These are phyloP conservation scores for Diplodia sapinea DNA, from an alignment of 2,329 filamentous ascomycete genomes.

Conservation along the genomic window DNA sequence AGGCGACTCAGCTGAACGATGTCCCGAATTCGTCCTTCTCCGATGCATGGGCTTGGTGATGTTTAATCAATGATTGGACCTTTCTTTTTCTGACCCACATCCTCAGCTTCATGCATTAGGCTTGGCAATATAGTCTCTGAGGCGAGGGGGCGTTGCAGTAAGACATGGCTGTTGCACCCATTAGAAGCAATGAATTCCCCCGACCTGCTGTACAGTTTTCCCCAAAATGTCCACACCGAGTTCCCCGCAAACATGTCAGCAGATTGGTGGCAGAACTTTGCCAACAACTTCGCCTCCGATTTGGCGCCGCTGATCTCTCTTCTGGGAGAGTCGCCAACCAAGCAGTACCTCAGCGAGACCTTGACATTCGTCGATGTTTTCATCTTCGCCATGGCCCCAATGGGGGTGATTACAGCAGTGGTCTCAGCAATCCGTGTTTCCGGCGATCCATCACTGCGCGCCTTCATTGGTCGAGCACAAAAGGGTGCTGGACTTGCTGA, in stretches of 20 bases:
- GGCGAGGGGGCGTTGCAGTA: no score
- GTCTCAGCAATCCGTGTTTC: slow-evolving; percentile 38
- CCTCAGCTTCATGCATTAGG: no score
- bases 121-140: no score
- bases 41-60: no score
- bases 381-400: slow-evolving; percentile 43
- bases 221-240: no score
- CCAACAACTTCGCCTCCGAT: slow-evolving; percentile 29
- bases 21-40: no score
- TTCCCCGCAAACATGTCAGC: background rate
- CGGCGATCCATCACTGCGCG: slow-evolving; percentile 40
- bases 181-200: no score
- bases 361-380: slow-evolving; percentile 38
- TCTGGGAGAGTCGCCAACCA: slow-evolving; percentile 40
- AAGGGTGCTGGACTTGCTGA: slow-evolving; percentile 44
- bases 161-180: no score
- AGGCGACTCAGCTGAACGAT: no score
- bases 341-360: slow-evolving; percentile 40
- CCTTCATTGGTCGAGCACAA: slow-evolving; percentile 48
- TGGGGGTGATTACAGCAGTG: slow-evolving; percentile 49
- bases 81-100: no score
- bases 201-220: no score
- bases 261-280: slow-evolving; percentile 31
- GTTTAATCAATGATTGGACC: no score
- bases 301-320: slow-evolving; percentile 33